phyloP scores from a whole-genome alignment of 257 asterid species.

The Solanum etuberosum region DNA sequence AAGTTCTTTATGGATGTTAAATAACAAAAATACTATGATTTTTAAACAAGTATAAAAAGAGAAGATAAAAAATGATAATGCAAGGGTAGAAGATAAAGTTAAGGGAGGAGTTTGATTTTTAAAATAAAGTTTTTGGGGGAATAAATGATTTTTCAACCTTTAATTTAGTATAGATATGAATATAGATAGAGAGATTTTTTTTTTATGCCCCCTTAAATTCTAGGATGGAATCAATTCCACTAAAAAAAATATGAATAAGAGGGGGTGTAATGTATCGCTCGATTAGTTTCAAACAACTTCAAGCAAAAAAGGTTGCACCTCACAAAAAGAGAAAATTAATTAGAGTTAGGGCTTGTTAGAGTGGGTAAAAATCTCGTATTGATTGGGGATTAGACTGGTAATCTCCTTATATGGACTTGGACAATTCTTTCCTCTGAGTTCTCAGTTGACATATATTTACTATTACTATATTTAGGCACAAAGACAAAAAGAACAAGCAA shows the following conservation, averaged over 20 bases:
- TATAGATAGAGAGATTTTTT: too few species aligned
- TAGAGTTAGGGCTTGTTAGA: background rate
- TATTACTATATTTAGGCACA: background rate
- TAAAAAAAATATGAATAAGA: background rate
- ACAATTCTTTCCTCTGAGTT: background rate
- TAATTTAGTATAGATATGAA: too few species aligned
- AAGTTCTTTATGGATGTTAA: background rate
- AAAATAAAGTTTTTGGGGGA: too few species aligned
- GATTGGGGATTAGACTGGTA: fast-evolving
- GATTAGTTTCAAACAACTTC: background rate
- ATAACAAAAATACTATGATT: too few species aligned
- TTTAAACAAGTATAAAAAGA: background rate
- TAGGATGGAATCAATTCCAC: background rate
- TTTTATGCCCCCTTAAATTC: too few species aligned
- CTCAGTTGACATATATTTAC: too few species aligned
- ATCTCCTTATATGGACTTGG: background rate
- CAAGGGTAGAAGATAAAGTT: too few species aligned
- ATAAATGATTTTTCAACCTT: too few species aligned
- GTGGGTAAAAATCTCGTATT: background rate
- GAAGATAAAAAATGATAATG: background rate
- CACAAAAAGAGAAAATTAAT: background rate
- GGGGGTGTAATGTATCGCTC: background rate
- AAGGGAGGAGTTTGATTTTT: too few species aligned
- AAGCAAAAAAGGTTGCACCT: background rate
- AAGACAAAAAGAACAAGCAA: background rate